These are phyloP conservation scores for Dactylis glomerata DNA, from an alignment of 176 grass and related monocot species.

Conservation along the genomic window DNA sequence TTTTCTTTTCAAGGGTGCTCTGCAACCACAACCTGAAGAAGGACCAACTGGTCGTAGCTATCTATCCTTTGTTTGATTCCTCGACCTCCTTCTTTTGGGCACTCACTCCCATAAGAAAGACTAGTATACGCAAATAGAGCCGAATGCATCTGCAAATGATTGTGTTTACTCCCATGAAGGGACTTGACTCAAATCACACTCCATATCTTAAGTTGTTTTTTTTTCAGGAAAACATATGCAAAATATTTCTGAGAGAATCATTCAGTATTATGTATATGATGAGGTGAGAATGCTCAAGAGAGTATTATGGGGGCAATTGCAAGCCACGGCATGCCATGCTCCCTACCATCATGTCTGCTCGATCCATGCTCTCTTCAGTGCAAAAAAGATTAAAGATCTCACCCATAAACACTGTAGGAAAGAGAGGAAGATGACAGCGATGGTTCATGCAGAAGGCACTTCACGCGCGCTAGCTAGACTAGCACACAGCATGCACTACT, in stretches of 20 bases:
- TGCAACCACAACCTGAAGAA: constrained; percentile 30
- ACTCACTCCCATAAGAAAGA: constrained; percentile 31
- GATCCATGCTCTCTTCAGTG: constrained; percentile 8
- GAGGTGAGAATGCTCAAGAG: not conserved
- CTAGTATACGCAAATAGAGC: constrained; percentile 24
- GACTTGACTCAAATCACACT: constrained; percentile 23
- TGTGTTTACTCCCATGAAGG: constrained; percentile 14
- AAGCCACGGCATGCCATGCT: constrained; percentile 3
- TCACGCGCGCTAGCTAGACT: constrained; percentile 13
- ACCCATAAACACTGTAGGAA: not conserved
- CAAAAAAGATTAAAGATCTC: not conserved
- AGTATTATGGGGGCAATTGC: not conserved
- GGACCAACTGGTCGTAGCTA: not conserved
- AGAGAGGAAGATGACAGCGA: constrained; percentile 39
- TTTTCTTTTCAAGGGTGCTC: constrained; percentile 25
- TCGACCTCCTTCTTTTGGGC: constrained; percentile 8
- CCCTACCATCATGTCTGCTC: not conserved
- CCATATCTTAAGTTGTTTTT: not conserved
- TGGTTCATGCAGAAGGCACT: constrained; percentile 47
- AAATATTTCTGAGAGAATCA: not conserved
- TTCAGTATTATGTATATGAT: not conserved
- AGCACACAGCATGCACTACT: not conserved
- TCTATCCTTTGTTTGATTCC: constrained; percentile 43
- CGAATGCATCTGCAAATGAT: constrained; percentile 29
- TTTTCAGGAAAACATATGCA: not conserved